Conservation (phyloP, 345 rosid genomes). For the Barbarea vulgaris region DNA sequence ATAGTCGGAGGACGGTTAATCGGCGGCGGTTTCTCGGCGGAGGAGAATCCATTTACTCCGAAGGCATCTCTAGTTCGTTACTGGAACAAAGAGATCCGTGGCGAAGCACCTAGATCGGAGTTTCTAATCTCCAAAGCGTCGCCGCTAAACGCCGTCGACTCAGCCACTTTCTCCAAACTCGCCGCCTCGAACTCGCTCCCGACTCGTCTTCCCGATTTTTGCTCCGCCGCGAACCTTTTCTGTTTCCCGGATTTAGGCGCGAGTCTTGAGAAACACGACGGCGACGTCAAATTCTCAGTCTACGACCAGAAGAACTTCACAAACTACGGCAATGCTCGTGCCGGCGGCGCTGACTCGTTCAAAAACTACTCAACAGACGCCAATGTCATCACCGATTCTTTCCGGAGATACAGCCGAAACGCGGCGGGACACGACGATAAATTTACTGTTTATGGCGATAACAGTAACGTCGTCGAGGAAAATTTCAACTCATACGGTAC, state of each 20-base stretch:
- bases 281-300: conserved; percentile 55
- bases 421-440: conserved; percentile 47
- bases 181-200: conserved; percentile 63
- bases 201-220: conserved; percentile 64
- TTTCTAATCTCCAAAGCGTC: conserved; percentile 83
- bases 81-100: conserved; percentile 80
- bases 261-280: conserved; percentile 48
- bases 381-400: conserved; percentile 49
- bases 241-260: conserved; percentile 69
- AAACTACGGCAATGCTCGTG: conserved; percentile 57
- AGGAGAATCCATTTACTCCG: conserved; percentile 72
- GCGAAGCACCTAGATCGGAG: conserved; percentile 46
- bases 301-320: conserved; percentile 76
- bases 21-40: conserved; percentile 37
- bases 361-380: conserved; percentile 48
- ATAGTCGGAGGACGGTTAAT: conserved; percentile 37
- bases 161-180: conserved; percentile 68
- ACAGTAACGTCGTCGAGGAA: conserved; percentile 64
- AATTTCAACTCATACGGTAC: conserved; percentile 76
- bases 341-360: conserved; percentile 64
- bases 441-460: conserved; percentile 48
- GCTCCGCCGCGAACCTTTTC: conserved; percentile 80
- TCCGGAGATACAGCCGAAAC: conserved; percentile 62
- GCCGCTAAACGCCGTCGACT: conserved; percentile 64
- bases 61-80: conserved; percentile 74